Base-by-base conservation (phyloP, 257 asterid genomes). In the Agastache rugosa region DNA sequence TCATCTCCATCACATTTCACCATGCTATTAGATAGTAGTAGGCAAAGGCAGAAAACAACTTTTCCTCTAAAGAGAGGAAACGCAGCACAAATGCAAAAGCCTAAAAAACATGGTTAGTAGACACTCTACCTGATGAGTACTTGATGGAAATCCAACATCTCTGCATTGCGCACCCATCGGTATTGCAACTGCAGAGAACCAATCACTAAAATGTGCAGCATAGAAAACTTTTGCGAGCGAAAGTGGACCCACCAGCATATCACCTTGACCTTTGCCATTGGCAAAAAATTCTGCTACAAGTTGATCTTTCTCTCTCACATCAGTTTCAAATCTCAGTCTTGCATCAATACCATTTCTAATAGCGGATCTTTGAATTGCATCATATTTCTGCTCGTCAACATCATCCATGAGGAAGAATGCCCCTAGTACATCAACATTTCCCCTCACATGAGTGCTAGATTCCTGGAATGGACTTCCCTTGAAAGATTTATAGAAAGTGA, bases 161-260 rank as follows among this genome's bases (percentile, higher is more conserved):
- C 91, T 81, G 67, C 94, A 92, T 64, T 73, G 91, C 27, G 91
- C 99, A 47, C 99, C 99, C 75, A 87, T 54, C 9, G 97, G 99
- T 47, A 90, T 78, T 67, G 95, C 96, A 77, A 94, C 77, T 0
- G 97, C 95, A 35, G 99, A 90, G 72, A 87, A 82, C 97, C 96
- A 92, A 75, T 92, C 80, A 8, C 83, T 86, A 23, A 92, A 69
- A 82, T 86, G 85, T 63, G 92, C 96, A 41, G 84, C 80, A 75
- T 92, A 94, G 34, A 86, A 78, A 80, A 92, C 79, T 80, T 88
- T 94, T 8, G 90, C 79, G 1, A 94, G 86, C 42, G 93, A 92
- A 69, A 94, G 99, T 56, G 97, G 83, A 51, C 87, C 84, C 8
- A 84, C 90, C 50, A 79, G 80, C 68, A 56, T 63, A 88, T 82